Conservation (phyloP, 2,329 filamentous ascomycete species). For the Niveomyces coronatus region DNA sequence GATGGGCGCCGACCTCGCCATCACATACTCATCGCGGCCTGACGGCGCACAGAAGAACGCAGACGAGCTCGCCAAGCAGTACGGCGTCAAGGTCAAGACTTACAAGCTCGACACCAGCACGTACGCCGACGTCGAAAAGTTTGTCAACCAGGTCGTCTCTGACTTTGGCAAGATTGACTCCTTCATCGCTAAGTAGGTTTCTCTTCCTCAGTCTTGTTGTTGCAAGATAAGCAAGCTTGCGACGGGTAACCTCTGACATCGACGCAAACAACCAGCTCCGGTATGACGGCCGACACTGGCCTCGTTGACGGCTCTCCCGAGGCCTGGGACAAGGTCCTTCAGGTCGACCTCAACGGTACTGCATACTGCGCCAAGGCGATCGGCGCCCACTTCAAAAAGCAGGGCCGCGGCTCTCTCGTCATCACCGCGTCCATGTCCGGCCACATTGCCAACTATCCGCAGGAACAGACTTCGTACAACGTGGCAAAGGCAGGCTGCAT, state of each 20-base stretch:
- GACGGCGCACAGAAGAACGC: conserved; percentile 57
- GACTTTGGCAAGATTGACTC: conserved; percentile 68
- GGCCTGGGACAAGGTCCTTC: conserved; percentile 54
- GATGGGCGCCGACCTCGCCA: conserved; percentile 58
- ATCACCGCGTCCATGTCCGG: conserved; percentile 62
- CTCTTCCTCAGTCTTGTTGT: neutral
- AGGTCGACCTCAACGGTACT: conserved; percentile 55
- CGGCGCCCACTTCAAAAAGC: conserved; percentile 52
- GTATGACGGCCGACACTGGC: conserved; percentile 57
- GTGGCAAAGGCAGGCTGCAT: conserved; percentile 49
- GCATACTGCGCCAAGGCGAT: conserved; percentile 58
- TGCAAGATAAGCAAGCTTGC: too few relatives aligned
- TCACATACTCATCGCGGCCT: conserved; percentile 64
- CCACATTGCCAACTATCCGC: conserved; percentile 60
- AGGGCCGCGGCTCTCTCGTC: conserved; percentile 54
- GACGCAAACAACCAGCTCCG: conserved; percentile 43
- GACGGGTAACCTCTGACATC: too few relatives aligned
- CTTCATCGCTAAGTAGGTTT: conserved; percentile 62
- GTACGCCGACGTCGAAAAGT: conserved; percentile 38
- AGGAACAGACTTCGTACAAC: conserved; percentile 58
- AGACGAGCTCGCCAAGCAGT: conserved; percentile 51
- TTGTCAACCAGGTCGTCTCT: conserved; percentile 52
- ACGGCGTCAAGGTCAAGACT: conserved; percentile 56
- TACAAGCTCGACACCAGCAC: conserved; percentile 50
- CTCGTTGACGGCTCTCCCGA: conserved; percentile 58